These are phyloP conservation scores for Xylaria flabelliformis DNA, from an alignment of 495 filamentous ascomycete genomes.

Conservation along the genomic window DNA sequence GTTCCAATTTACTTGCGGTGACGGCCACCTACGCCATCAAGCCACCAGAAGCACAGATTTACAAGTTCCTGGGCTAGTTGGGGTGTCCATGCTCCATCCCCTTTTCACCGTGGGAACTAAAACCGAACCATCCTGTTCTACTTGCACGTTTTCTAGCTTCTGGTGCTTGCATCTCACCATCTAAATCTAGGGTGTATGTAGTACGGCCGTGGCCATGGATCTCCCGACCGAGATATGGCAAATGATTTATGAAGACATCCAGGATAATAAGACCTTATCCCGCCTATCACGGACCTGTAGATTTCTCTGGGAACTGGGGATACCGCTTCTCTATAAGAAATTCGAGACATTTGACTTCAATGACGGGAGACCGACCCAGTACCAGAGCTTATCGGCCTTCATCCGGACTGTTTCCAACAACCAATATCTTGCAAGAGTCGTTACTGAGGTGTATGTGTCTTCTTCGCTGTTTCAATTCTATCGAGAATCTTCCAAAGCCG, in stretches of 20 bases:
- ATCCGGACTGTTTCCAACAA: conserved; percentile 26
- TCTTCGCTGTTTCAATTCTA: neutral
- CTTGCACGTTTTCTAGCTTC: neutral
- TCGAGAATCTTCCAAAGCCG: neutral
- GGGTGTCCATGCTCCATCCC: neutral
- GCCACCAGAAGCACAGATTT: neutral
- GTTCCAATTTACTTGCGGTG: neutral
- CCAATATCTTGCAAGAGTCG: conserved; percentile 22
- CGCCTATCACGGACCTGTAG: conserved; percentile 25
- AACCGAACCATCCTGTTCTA: neutral
- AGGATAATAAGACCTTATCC: conserved; percentile 24
- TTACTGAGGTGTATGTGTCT: conserved; percentile 26
- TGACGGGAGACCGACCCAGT: conserved; percentile 8
- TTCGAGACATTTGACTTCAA: conserved; percentile 24
- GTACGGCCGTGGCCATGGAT: conserved; percentile 16
- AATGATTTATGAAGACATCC: conserved; percentile 30
- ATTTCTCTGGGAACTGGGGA: conserved; percentile 27
- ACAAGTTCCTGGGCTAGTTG: neutral
- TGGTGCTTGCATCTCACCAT: conserved; percentile 9
- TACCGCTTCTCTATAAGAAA: conserved; percentile 24
- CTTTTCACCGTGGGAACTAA: neutral
- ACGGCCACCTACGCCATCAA: conserved; percentile 10
- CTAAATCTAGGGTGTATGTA: neutral
- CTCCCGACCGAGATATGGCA: conserved; percentile 31
- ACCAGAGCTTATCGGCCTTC: conserved; percentile 29